Evolutionary conservation across 768 basidiomycete species (phyloP).

Genomic region (Cystobasidium tubakii): DNA sequence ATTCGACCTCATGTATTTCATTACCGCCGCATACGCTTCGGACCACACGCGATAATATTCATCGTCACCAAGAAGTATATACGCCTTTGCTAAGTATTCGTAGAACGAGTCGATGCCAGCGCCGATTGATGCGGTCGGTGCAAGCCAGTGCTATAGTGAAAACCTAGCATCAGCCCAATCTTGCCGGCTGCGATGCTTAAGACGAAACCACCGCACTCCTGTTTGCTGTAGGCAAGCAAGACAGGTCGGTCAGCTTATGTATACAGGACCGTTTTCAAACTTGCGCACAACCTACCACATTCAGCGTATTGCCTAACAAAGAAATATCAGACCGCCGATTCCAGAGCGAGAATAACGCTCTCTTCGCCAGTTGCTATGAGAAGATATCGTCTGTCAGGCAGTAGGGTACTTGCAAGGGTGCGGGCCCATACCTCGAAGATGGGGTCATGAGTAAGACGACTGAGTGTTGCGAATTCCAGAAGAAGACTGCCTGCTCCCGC

Average conservation of each 20-base stretch:
- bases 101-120: conserved; percentile 95
- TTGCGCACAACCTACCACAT: conserved; percentile 73
- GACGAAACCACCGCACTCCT: no score
- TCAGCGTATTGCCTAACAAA: conserved; percentile 81
- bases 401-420: neutral
- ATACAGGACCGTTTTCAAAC: no score
- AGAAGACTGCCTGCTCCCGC: conserved; percentile 90
- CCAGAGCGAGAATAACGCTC: conserved; percentile 91
- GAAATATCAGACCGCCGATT: conserved; percentile 77
- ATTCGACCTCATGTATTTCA: conserved; percentile 71
- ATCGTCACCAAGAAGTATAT: conserved; percentile 59
- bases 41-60: conserved; percentile 79
- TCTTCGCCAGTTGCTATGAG: conserved; percentile 64
- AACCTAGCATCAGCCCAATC: neutral
- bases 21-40: conserved; percentile 72
- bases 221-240: conserved; percentile 40
- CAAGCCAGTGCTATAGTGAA: conserved; percentile 35
- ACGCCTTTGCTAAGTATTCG: conserved; percentile 74
- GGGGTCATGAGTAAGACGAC: conserved; percentile 80
- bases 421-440: conserved; percentile 63
- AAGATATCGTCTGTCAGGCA: neutral
- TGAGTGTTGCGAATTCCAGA: conserved; percentile 87
- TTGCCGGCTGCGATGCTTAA: no score
- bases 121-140: conserved; percentile 64
- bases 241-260: no score